Evolutionary conservation across 441 rosid species (phyloP).

Genomic region (Capsella rubella): DNA sequence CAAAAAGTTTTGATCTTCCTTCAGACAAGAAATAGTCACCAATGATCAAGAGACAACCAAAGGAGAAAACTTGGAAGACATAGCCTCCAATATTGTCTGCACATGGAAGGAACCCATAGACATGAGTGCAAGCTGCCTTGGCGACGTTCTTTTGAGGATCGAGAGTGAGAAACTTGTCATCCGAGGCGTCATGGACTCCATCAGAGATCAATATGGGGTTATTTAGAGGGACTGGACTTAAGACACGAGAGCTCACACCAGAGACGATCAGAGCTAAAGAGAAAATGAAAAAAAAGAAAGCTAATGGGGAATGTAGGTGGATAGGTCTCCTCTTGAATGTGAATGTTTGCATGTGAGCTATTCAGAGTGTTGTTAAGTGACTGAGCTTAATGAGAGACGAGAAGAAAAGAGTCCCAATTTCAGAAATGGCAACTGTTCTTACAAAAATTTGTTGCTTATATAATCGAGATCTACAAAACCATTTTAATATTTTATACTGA

Average conservation of each 20-base stretch:
- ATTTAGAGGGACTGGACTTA: slow-evolving; percentile 27
- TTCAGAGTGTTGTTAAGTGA: slow-evolving; percentile 8
- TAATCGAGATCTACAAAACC: slow-evolving; percentile 25
- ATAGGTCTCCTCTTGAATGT: slow-evolving; percentile 25
- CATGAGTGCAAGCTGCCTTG: slow-evolving; percentile 40
- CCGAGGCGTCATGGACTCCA: slow-evolving; percentile 31
- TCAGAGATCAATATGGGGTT: slow-evolving; percentile 39
- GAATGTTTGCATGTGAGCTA: slow-evolving; percentile 37
- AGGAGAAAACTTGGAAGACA: slow-evolving; percentile 44
- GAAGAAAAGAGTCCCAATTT: background rate
- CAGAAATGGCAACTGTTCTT: slow-evolving; percentile 1
- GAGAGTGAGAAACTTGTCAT: slow-evolving; percentile 35
- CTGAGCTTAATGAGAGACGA: slow-evolving; percentile 10
- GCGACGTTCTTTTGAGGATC: slow-evolving; percentile 35
- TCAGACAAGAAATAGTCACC: slow-evolving; percentile 48
- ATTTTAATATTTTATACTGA: background rate
- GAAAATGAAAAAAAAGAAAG: slow-evolving; percentile 11
- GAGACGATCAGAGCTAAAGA: slow-evolving; percentile 26
- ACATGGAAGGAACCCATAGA: slow-evolving; percentile 43
- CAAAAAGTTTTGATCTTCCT: slow-evolving; percentile 46
- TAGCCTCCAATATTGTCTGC: slow-evolving; percentile 45
- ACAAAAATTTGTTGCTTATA: slow-evolving; percentile 10
- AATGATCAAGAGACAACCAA: slow-evolving; percentile 44
- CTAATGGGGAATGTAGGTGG: background rate
- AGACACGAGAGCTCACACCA: slow-evolving; percentile 42